Conservation (phyloP, 1,284 basidiomycete species). For the Testicularia cyperi region DNA sequence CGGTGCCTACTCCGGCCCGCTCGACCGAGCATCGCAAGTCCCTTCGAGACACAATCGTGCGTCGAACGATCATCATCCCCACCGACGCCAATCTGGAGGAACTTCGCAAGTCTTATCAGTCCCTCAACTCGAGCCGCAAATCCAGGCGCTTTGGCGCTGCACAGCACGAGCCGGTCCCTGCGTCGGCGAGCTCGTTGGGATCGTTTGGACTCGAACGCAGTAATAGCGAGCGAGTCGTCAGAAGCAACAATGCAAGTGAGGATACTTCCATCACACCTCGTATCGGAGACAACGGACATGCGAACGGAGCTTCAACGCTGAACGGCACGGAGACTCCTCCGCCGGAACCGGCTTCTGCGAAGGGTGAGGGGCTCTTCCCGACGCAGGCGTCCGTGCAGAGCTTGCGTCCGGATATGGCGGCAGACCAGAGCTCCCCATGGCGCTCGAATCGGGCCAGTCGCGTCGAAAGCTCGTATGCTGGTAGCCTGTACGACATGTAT, state of each 20-base stretch:
- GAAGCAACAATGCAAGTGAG: no score
- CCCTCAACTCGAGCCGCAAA: conserved; percentile 29
- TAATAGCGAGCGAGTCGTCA: no score
- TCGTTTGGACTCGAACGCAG: no score
- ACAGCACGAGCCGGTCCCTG: conserved; percentile 22
- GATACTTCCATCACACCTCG: no score
- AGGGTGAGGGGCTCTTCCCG: conserved; percentile 1
- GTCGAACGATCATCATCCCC: conserved; percentile 52
- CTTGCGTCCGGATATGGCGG: conserved; percentile 7
- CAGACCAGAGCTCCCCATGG: not conserved
- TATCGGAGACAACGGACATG: no score
- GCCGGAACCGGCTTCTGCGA: conserved; percentile 1
- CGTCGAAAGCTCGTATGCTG: conserved; percentile 36
- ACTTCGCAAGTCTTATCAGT: conserved; percentile 20
- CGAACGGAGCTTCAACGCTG: no score
- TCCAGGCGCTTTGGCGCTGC: conserved; percentile 22
- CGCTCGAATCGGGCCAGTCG: conserved; percentile 8
- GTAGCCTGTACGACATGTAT: conserved; percentile 52
- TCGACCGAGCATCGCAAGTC: conserved; percentile 24
- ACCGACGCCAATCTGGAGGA: conserved; percentile 21
- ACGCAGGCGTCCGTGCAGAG: conserved; percentile 8
- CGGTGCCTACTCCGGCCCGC: no score
- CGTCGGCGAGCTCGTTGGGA: no score
- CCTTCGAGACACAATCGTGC: conserved; percentile 47
- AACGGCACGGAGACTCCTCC: no score